phyloP scores from a whole-genome alignment of 139 green algal genomes.

The Mychonastes homosphaera region DNA sequence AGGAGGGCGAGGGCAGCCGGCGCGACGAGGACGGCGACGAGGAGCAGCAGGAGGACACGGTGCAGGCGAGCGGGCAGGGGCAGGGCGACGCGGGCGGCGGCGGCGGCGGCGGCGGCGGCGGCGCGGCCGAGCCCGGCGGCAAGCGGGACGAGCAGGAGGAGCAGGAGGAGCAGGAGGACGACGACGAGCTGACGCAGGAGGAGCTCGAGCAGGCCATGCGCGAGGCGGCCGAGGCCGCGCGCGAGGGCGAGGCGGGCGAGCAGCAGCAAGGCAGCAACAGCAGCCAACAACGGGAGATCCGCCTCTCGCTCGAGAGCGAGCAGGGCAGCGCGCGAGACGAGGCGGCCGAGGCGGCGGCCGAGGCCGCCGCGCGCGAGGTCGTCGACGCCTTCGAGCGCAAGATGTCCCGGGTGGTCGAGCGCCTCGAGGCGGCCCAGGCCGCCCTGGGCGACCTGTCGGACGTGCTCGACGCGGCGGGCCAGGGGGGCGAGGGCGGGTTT shows the following conservation, averaged over 20 bases:
- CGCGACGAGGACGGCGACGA: constrained; percentile 16
- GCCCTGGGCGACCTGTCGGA: constrained; percentile 65
- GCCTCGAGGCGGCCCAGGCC: constrained; percentile 47
- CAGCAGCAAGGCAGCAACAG: constrained; percentile 22
- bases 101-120: constrained; percentile 30
- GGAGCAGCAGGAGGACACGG: constrained; percentile 29
- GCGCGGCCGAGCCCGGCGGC: constrained; percentile 34
- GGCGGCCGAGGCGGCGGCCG: constrained; percentile 39
- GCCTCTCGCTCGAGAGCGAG: constrained; percentile 21
- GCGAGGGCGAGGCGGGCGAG: neutral
- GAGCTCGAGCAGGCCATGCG: constrained; percentile 24
- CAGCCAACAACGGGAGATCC: constrained; percentile 10
- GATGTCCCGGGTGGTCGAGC: constrained; percentile 67
- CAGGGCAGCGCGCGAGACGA: constrained; percentile 11
- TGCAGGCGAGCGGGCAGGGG: constrained; percentile 29
- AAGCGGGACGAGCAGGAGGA: constrained; percentile 17
- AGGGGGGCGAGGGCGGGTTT: constrained; percentile 57
- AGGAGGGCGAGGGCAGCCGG: constrained; percentile 15
- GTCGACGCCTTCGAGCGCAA: constrained; percentile 68
- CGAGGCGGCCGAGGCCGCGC: constrained; percentile 14
- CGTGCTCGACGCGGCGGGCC: constrained; percentile 6
- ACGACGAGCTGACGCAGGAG: constrained; percentile 15
- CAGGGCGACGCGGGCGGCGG: constrained; percentile 10
- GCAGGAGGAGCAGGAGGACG: constrained; percentile 17
- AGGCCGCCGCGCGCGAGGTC: too few relatives aligned